Evolutionary conservation across 1,284 basidiomycete species (phyloP), one percentile per base, ranked within the genome.

Genomic region (Fomitopsis betulina): DNA sequence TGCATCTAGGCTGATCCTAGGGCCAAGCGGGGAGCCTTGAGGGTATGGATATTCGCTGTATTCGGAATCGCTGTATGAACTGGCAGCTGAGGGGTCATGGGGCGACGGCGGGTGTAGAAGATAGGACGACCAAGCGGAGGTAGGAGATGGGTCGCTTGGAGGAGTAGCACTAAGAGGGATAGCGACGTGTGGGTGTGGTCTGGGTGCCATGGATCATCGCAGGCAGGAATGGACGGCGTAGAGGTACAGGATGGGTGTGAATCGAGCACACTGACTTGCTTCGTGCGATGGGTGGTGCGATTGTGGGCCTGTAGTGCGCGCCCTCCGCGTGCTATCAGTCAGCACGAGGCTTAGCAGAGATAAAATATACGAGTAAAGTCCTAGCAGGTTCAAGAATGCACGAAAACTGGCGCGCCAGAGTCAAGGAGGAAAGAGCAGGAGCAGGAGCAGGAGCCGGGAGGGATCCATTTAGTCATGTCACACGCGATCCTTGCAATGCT

Each of bases 131-230:
- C 69, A 70, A 55, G 62, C 64, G 13, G 67, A 66, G 55, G 65
- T 56, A 32, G 71, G 67, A 39, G 68, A 71, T 12, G 71, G 69
- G 54, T 70, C 68, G 21, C 62, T 42, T 21, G 73, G 72, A 38
- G 70, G 72, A 13, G 68, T 67, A 8, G 75, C 61, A 60, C 70
- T 72, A 25, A 66, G 62, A 10, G 79, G 77, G 35, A 81, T 81
- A 42, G 68, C 59, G 54, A 80, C 49, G 53, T 76, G 70, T 7
- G 78, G 77, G 56, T 54, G 57, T 40, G 54, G 55, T 39, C 69
- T 63, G 62, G 35, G 55, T 38, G 58, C 54, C 55, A 60, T 62
- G 38, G 49, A 56, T 53, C 58, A 55, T 40, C 42, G 43, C 49
- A 33, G 38, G 49, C 33, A 35, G 30, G 33, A 35, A 15, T 51